Percentiles rank a stretch among this genome's conserved stretches.
Conservation (phyloP, 2,329 filamentous ascomycete genomes). For the Fusarium illudens region DNA sequence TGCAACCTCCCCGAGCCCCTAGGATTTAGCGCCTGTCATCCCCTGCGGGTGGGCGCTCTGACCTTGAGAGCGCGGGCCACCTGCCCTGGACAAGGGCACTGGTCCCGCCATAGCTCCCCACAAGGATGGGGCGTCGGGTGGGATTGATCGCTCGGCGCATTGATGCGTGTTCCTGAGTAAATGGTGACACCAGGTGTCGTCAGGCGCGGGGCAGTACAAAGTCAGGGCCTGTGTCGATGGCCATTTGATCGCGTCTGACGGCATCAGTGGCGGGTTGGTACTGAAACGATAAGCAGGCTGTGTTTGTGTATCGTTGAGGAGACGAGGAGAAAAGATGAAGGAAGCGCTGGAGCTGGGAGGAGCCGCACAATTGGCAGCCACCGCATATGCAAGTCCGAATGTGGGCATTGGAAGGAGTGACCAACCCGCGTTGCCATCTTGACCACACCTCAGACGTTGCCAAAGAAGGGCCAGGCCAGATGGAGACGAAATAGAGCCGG, state of each 20-base stretch:
- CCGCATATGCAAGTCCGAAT: conserved; percentile 25
- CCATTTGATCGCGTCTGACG: conserved; percentile 1
- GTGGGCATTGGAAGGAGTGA: conserved; percentile 17
- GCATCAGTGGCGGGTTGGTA: conserved; percentile 5
- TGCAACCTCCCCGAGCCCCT: conserved; percentile 34
- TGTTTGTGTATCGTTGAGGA: conserved; percentile 16
- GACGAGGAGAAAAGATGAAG: conserved; percentile 23
- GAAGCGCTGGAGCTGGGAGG: conserved; percentile 8
- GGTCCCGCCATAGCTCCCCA: conserved; percentile 41
- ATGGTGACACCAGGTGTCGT: background rate
- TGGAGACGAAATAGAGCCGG: conserved; percentile 18
- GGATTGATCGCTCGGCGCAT: conserved; percentile 32
- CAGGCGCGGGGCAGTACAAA: background rate
- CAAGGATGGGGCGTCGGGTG: conserved; percentile 27
- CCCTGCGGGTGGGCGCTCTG: conserved; percentile 17
- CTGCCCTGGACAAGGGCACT: conserved; percentile 4
- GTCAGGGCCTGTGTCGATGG: background rate
- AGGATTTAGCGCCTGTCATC: conserved; percentile 26
- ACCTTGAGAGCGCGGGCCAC: conserved; percentile 19
- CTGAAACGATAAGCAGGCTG: conserved; percentile 9
- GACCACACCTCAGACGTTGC: conserved; percentile 15
- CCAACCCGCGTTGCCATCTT: conserved; percentile 29
- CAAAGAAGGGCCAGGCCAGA: conserved; percentile 5
- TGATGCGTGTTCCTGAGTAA: conserved; percentile 16
- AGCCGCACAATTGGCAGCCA: conserved; percentile 10